Evolutionary conservation across 768 basidiomycete genomes (phyloP).

Genomic region (Tylopilus subfusipes): DNA sequence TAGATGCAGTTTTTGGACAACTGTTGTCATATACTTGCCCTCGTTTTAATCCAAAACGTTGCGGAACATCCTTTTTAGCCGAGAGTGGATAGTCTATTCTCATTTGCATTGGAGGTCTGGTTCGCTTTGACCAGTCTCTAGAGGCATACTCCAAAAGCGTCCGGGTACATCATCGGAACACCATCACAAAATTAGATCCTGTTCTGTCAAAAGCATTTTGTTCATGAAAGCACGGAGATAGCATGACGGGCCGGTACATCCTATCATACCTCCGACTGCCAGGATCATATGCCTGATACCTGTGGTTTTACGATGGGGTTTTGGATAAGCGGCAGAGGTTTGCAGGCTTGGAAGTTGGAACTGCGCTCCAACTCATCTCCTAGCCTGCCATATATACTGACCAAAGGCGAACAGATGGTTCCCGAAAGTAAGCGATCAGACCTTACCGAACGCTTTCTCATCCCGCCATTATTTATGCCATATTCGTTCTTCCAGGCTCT

Average conservation of each 20-base stretch:
- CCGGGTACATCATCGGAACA: background rate
- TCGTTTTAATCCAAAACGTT: conserved; percentile 18
- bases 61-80: background rate
- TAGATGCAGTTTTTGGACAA: conserved; percentile 26
- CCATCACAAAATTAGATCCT: background rate
- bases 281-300: background rate
- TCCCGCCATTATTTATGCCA: background rate
- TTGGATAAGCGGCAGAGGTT: background rate
- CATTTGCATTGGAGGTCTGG: background rate
- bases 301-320: background rate
- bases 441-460: background rate
- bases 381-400: background rate
- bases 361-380: background rate
- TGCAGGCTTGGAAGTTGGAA: background rate
- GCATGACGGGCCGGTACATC: background rate
- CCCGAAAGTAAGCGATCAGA: background rate
- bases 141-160: background rate
- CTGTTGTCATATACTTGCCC: conserved; percentile 17
- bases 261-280: background rate
- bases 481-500: background rate
- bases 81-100: background rate
- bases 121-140: background rate
- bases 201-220: background rate
- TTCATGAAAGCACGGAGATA: background rate
- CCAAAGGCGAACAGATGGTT: background rate